Evolutionary conservation across 2,329 filamentous ascomycete genomes (phyloP), one percentile per base, ranked within the genome.

Genomic region (Arthrobotrys musiformis): DNA sequence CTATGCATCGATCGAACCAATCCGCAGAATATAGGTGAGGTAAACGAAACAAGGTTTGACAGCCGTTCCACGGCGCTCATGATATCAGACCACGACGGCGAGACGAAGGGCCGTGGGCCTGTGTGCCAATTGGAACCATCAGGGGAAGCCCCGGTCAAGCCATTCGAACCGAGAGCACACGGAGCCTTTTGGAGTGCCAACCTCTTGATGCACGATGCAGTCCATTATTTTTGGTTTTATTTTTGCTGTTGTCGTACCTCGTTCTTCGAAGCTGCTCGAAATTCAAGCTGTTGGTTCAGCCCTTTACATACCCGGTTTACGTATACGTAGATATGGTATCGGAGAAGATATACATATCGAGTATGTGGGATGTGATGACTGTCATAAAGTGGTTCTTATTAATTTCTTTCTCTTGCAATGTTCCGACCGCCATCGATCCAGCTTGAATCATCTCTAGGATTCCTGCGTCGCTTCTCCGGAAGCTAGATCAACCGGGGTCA

Each of bases 11-110:
- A 58, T 30, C 64, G 37, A 69, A 15, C 56, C 24, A 58, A 44
- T 30, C 19, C 26, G 54, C 54, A 17, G 48, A 58, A 62, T 62
- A 35, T 17, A 40, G 24, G 26, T 33, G 66, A 70, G 54, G 54
- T 63, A 56, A 68, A 64, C 66, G 56, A 64, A 64, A 76, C 70
- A 69, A 70, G 72, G 72, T 63, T 76, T 76, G 72, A 76, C 72
- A 76, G 64, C 64, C 64, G 72, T 76, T 69, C 72, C 48, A 70
- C 46, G 64, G 54, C 56, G 30, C 33, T 58, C 54, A 44, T 74
- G 61, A 73, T 73, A 64, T 73, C 69, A 74, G 70, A 40, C 64
- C 63, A 76, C 62, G 70, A 52, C 54, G 40, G 40, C 28, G 28
- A 56, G 50, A 58, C 19, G 19, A 40, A 58, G 24, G 5, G 8